A percentile compares a stretch with the other conserved stretches of the same genome.
Evolutionary conservation across 495 filamentous ascomycete species (phyloP).

Genomic region (Penicillium cataractarum): DNA sequence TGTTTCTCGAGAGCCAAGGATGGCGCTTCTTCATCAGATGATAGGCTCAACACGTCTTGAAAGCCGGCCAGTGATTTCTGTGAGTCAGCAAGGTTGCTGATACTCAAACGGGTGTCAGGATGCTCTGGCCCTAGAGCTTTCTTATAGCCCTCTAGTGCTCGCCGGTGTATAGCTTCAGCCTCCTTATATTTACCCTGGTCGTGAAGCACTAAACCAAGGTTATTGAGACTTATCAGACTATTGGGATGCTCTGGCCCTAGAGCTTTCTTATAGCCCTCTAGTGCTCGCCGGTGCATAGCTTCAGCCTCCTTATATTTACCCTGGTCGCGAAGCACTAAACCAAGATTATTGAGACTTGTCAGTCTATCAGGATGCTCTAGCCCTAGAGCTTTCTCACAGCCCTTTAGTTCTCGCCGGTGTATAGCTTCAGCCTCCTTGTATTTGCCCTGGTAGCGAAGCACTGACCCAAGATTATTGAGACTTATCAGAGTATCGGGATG

Average conservation of each 20-base stretch:
- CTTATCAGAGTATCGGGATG: slow-evolving; percentile 5
- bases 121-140: slow-evolving; percentile 3
- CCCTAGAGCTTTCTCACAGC: background rate
- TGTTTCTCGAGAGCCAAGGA: no score
- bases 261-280: background rate
- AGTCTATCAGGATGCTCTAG: slow-evolving; percentile 1
- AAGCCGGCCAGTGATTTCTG: no score
- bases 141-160: background rate
- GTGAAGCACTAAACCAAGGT: background rate
- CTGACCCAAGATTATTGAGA: background rate
- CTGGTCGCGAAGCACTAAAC: background rate
- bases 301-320: background rate
- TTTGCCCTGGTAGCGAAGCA: background rate
- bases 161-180: background rate
- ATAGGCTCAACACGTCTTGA: no score
- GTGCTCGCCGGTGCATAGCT: background rate
- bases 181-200: background rate
- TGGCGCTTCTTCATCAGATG: no score
- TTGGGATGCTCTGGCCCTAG: slow-evolving; percentile 5
- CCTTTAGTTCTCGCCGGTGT: background rate
- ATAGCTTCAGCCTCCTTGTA: slow-evolving; percentile 6
- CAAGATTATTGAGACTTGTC: background rate
- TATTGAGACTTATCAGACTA: background rate
- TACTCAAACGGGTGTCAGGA: background rate
- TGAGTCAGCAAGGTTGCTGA: background rate